Conservation (phyloP, 192 early-diverging fungal genomes). For the Coemansia umbellata region DNA sequence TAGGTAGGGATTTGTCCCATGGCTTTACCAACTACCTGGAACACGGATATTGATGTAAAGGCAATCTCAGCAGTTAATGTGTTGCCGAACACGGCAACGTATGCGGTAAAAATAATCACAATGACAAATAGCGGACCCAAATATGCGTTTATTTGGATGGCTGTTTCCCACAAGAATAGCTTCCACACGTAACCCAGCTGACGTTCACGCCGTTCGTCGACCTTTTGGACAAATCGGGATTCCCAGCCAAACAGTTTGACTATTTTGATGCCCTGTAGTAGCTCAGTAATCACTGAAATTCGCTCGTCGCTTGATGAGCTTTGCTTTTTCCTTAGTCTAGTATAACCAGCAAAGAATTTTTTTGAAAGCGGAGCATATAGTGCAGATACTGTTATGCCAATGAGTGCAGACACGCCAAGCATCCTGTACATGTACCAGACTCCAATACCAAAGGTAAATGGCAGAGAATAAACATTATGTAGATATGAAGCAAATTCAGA, state of each 20-base stretch:
- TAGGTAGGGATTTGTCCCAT: slow-evolving; percentile 57
- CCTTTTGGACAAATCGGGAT: slow-evolving; percentile 57
- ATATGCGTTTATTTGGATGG: slow-evolving; percentile 30
- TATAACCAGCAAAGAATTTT: slow-evolving; percentile 49
- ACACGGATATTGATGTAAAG: slow-evolving; percentile 64
- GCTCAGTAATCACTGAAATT: slow-evolving; percentile 69
- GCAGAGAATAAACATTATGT: slow-evolving; percentile 58
- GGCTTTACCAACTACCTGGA: slow-evolving; percentile 54
- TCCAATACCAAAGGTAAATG: slow-evolving; percentile 67
- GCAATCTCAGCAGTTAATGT: slow-evolving; percentile 52
- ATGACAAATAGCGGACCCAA: slow-evolving; percentile 34
- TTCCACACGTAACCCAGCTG: slow-evolving; percentile 53
- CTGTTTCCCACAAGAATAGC: slow-evolving; percentile 45
- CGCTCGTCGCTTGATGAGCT: slow-evolving; percentile 56
- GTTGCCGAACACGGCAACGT: slow-evolving; percentile 54
- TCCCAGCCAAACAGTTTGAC: slow-evolving; percentile 86
- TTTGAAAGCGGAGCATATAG: slow-evolving; percentile 57
- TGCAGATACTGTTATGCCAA: slow-evolving; percentile 66
- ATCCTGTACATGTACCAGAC: slow-evolving; percentile 67
- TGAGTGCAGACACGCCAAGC: slow-evolving; percentile 75
- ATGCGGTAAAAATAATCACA: slow-evolving; percentile 51
- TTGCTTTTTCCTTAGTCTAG: slow-evolving; percentile 19
- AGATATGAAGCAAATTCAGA: slow-evolving; percentile 54
- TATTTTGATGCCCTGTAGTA: slow-evolving; percentile 79
- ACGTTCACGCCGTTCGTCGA: slow-evolving; percentile 55